These are phyloP conservation scores for Psidium guajava DNA, from an alignment of 345 rosid genomes.

Conservation along the genomic window DNA sequence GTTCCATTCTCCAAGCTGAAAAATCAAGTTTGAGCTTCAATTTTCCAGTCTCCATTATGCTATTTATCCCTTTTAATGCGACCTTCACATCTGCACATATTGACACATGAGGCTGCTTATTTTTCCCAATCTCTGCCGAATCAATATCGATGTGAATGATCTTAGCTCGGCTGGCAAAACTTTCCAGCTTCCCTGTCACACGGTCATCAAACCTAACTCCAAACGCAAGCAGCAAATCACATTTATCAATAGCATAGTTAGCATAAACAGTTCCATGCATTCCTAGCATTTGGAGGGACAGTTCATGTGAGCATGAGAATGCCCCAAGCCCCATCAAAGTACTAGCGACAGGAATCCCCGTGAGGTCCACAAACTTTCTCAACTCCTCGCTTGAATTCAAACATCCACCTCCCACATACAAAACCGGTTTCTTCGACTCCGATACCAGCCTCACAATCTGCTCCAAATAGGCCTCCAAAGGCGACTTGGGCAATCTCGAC, in stretches of 20 bases:
- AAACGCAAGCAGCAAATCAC: slow-evolving; percentile 82
- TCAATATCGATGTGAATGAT: slow-evolving; percentile 97
- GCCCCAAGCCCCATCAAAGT: slow-evolving; percentile 96
- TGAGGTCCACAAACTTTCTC: slow-evolving; percentile 69
- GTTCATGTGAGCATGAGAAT: slow-evolving; percentile 42
- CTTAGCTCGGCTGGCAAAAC: slow-evolving; percentile 90
- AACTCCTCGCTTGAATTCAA: slow-evolving; percentile 83
- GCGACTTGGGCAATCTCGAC: slow-evolving; percentile 74
- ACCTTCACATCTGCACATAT: slow-evolving; percentile 78
- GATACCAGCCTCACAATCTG: slow-evolving; percentile 74
- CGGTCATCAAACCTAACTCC: slow-evolving; percentile 98
- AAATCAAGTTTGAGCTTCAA: slow-evolving; percentile 41
- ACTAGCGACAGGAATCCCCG: slow-evolving; percentile 90
- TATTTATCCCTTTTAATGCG: slow-evolving; percentile 65
- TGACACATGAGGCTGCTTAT: slow-evolving; percentile 92
- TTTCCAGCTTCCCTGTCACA: slow-evolving; percentile 90
- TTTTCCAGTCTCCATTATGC: slow-evolving; percentile 40
- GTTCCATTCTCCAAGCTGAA: slow-evolving; percentile 65
- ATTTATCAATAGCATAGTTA: slow-evolving; percentile 76
- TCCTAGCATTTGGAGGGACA: slow-evolving; percentile 87
- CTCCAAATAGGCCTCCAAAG: slow-evolving; percentile 42
- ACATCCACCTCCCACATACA: slow-evolving; percentile 97
- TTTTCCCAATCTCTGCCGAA: slow-evolving; percentile 95
- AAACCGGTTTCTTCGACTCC: slow-evolving; percentile 73
- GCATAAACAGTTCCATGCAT: slow-evolving; percentile 98